These are phyloP conservation scores for Niveomyces coronatus DNA, from an alignment of 2,329 filamentous ascomycete genomes.

Conservation along the genomic window DNA sequence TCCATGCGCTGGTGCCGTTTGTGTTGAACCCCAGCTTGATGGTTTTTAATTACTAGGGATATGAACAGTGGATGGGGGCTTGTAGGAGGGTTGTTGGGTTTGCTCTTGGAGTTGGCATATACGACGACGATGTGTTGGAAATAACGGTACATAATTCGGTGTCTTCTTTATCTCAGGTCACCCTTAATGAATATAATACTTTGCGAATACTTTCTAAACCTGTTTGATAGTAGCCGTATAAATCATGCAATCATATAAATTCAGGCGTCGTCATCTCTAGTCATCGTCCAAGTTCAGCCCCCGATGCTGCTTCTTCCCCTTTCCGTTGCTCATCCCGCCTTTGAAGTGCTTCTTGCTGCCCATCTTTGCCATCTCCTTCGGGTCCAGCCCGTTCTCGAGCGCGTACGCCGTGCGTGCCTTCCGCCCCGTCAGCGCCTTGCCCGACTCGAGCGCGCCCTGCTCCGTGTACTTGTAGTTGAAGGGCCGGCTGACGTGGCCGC, in stretches of 20 bases:
- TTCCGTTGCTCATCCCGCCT: conserved; percentile 53
- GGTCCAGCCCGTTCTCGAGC: conserved; percentile 74
- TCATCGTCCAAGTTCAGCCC: conserved; percentile 12
- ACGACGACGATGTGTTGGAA: too few relatives aligned
- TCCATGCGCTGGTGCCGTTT: conserved; percentile 49
- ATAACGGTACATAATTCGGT: too few relatives aligned
- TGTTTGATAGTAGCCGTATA: neutral
- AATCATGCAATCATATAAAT: neutral
- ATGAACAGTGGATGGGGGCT: neutral
- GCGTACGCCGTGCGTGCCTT: conserved; percentile 76
- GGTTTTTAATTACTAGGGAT: conserved; percentile 15
- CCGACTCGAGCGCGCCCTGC: conserved; percentile 46
- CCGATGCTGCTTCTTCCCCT: conserved; percentile 35
- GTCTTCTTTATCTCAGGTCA: too few relatives aligned
- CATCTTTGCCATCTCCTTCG: conserved; percentile 57
- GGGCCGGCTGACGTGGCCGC: conserved; percentile 62
- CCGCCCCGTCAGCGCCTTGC: conserved; percentile 66
- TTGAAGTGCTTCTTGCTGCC: conserved; percentile 91
- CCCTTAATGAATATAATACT: too few relatives aligned
- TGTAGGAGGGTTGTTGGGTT: too few relatives aligned
- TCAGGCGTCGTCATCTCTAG: too few relatives aligned
- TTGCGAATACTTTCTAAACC: neutral
- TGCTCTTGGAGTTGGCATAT: too few relatives aligned
- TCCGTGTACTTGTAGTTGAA: conserved; percentile 86
- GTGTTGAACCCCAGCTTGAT: conserved; percentile 52